Conservation (phyloP, 495 filamentous ascomycete species). For the Elaphomyces granulatus region DNA sequence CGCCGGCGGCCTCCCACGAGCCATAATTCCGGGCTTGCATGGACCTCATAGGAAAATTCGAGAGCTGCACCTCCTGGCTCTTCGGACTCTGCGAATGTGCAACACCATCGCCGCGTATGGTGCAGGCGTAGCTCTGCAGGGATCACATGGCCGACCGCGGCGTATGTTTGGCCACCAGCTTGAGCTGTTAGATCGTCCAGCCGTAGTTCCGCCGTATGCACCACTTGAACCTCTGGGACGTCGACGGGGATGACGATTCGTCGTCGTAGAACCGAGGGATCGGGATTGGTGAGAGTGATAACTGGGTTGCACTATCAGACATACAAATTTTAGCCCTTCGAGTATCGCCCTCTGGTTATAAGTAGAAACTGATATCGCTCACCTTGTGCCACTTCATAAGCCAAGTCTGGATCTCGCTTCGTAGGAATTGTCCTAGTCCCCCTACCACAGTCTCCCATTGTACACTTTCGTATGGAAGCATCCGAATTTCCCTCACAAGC, state of each 20-base stretch:
- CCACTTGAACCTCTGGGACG: slow-evolving; percentile 69
- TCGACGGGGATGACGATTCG: slow-evolving; percentile 51
- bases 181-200: slow-evolving; percentile 27
- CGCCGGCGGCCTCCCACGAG: slow-evolving; percentile 68
- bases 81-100: slow-evolving; percentile 15
- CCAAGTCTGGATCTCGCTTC: slow-evolving; percentile 26
- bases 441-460: slow-evolving; percentile 30
- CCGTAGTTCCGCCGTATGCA: slow-evolving; percentile 67
- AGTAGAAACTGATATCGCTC: slow-evolving; percentile 9
- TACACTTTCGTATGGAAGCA: slow-evolving; percentile 23
- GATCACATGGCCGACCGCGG: slow-evolving; percentile 53
- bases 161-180: slow-evolving; percentile 24
- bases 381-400: slow-evolving; percentile 36
- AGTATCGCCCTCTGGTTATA: no score
- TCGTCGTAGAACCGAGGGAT: slow-evolving; percentile 22
- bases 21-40: slow-evolving; percentile 64
- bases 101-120: slow-evolving; percentile 71
- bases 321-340: no score
- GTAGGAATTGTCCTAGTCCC: slow-evolving; percentile 22
- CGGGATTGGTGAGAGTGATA: slow-evolving; percentile 20
- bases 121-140: slow-evolving; percentile 54
- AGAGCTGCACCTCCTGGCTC: slow-evolving; percentile 37
- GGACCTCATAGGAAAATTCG: slow-evolving; percentile 74
- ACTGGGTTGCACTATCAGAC: slow-evolving; percentile 22
- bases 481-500: slow-evolving; percentile 30